phyloP scores from a whole-genome alignment of 371 early-diverging fungal genomes.

The Rozella allomycis region DNA sequence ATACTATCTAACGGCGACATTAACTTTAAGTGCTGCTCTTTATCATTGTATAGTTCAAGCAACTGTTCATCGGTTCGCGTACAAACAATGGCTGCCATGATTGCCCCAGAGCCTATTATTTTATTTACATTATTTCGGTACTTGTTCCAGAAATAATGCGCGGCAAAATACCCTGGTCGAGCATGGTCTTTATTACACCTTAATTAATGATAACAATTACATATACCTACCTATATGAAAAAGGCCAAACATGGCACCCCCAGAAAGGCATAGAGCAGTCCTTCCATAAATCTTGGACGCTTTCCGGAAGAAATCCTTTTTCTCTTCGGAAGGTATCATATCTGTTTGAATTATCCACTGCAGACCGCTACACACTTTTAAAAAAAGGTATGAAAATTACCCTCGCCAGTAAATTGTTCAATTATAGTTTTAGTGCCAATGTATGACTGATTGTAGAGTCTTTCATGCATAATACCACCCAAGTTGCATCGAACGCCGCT shows the following conservation, averaged over 20 bases:
- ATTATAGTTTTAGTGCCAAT: slow-evolving; percentile 18
- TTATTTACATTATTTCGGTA: too few species aligned
- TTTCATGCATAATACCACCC: slow-evolving; percentile 50
- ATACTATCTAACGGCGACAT: slow-evolving; percentile 5
- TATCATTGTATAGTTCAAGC: slow-evolving; percentile 6
- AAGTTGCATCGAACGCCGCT: slow-evolving; percentile 53
- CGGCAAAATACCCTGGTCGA: slow-evolving; percentile 17
- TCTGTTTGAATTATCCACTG: too few species aligned
- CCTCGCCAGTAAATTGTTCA: slow-evolving; percentile 12
- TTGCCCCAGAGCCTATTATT: too few species aligned
- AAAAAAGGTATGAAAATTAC: slow-evolving; percentile 9
- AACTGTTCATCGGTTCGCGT: slow-evolving; percentile 22
- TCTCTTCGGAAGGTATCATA: slow-evolving; percentile 7
- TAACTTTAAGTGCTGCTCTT: slow-evolving; percentile 4
- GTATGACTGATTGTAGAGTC: slow-evolving; percentile 20
- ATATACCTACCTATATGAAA: too few species aligned
- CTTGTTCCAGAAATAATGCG: slow-evolving; percentile 20
- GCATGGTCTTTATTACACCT: slow-evolving; percentile 22
- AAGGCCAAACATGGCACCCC: slow-evolving; percentile 19
- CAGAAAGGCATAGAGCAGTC: slow-evolving; percentile 32
- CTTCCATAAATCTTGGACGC: slow-evolving; percentile 9
- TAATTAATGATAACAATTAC: too few species aligned
- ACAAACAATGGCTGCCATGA: slow-evolving; percentile 15
- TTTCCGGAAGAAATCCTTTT: slow-evolving; percentile 13
- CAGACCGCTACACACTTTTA: slow-evolving; percentile 5